Evolutionary conservation across 2,329 filamentous ascomycete genomes (phyloP), one percentile per base, ranked within the genome.

Genomic region (Aureobasidium zeae): DNA sequence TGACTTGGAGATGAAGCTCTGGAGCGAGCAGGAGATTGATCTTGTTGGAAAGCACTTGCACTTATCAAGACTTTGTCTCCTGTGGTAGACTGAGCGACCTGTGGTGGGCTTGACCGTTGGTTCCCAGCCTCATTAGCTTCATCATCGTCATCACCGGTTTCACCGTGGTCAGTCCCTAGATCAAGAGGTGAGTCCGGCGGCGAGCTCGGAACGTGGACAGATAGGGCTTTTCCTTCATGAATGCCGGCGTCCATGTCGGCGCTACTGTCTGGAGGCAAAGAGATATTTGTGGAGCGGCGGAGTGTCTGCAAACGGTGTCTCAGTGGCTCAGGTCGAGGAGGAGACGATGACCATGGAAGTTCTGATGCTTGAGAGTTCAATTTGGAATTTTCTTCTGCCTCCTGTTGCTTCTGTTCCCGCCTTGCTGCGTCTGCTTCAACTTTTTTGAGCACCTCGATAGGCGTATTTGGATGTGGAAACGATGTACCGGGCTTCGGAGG

Each of bases 401-500:
- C 19, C 37, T 5, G 10, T 17, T 21, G n/a, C 29, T n/a, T 32
- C 19, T 13, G 4, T 10, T 17, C 43, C 15, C 43, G 43, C 15
- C 15, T 25, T 20, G 17, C 32, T 16, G 34, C 34, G n/a, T 13
- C 20, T 15, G 32, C 36, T 29, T 49, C 44, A 9, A 58, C 41
- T 5, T 44, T 42, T 5, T 45, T 47, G 8, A 67, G 54, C 7
- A 62, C 53, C 4, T 53, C 47, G 3, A 62, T 54, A 4, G 66
- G 66, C 12, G 68, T 54, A 46, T 67, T 67, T 5, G 59, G 58
- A 13, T 49, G 42, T 4, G 63, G 63, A 17, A 64, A 61, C 5
- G 48, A 48, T 2, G 50, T 44, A 12, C 65, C 64, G 3, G 61
- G 55, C 12, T 55, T 49, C 8, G 64, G 49, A 6, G 63, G 61